Evolutionary conservation across 768 basidiomycete species (phyloP).

Genomic region (Leccinum arenicola): DNA sequence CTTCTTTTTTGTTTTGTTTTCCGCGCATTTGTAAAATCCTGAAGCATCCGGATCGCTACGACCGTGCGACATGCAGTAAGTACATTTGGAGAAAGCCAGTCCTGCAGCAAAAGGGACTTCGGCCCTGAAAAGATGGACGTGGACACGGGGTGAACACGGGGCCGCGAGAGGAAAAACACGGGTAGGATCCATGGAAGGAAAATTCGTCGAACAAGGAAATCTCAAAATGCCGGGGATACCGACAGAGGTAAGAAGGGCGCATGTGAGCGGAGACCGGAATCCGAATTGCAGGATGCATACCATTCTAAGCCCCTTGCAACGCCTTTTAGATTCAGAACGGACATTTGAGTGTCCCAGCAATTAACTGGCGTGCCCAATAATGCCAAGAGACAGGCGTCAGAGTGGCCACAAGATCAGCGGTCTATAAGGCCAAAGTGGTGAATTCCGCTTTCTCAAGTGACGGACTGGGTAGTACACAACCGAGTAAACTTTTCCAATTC

Average conservation of each 20-base stretch:
- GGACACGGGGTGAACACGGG: neutral
- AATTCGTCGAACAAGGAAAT: neutral
- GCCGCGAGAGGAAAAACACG: neutral
- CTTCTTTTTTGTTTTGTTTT: conserved; percentile 2
- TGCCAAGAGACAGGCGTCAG: conserved; percentile 5
- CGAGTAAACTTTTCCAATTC: neutral
- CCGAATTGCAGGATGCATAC: neutral
- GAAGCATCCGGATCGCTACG: neutral
- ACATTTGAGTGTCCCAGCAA: neutral
- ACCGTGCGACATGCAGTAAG: conserved; percentile 2
- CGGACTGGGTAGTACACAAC: neutral
- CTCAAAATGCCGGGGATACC: neutral
- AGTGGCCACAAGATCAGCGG: conserved; percentile 9
- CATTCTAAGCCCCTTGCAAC: neutral
- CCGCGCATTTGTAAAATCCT: neutral
- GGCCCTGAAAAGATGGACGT: neutral
- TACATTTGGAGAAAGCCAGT: neutral
- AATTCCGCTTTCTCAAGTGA: conserved; percentile 3
- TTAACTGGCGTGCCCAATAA: neutral
- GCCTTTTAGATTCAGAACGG: neutral
- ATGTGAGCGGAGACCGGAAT: neutral
- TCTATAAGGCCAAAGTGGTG: neutral
- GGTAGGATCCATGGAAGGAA: neutral
- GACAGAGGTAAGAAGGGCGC: neutral
- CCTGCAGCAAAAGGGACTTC: neutral